A percentile compares a stretch with the other conserved stretches of the same genome.
Conservation (phyloP, 192 early-diverging fungal species). For the Umbelopsis sp. region DNA sequence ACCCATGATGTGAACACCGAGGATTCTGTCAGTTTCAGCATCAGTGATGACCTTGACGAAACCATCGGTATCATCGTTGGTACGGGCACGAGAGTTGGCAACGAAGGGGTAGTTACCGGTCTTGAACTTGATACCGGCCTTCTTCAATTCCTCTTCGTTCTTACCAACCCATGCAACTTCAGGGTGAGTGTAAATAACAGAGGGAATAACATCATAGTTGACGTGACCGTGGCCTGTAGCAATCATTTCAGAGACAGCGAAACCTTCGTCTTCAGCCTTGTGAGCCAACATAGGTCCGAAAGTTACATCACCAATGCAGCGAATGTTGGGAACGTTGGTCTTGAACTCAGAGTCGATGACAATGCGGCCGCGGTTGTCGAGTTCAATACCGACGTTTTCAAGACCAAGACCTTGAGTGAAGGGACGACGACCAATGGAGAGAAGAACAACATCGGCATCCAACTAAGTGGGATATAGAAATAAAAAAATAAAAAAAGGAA, state of each 20-base stretch:
- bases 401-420: conserved; percentile 91
- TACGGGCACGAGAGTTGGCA: conserved; percentile 98
- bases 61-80: conserved; percentile 93
- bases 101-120: conserved; percentile 93
- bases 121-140: conserved; percentile 83
- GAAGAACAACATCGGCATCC: conserved; percentile 88
- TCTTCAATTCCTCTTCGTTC: conserved; percentile 93
- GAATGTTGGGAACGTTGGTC: conserved; percentile 86
- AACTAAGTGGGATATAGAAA: conserved; percentile 54
- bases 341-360: conserved; percentile 83
- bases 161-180: conserved; percentile 99
- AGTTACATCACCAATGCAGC: conserved; percentile 97
- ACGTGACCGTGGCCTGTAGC: conserved; percentile 93
- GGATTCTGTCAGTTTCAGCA: conserved; percentile 91
- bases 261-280: conserved; percentile 99
- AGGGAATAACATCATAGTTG: conserved; percentile 98
- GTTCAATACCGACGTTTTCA: conserved; percentile 87
- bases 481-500: not conserved
- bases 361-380: conserved; percentile 87
- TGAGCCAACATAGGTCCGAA: conserved; percentile 98
- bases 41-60: conserved; percentile 97
- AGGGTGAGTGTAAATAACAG: conserved; percentile 97
- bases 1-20: conserved; percentile 98
- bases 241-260: conserved; percentile 95
- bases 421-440: conserved; percentile 94